A percentile compares a stretch with the other conserved stretches of the same genome.
Evolutionary conservation across 2,329 filamentous ascomycete genomes (phyloP).

Genomic region (Bipolaris sorokiniana): DNA sequence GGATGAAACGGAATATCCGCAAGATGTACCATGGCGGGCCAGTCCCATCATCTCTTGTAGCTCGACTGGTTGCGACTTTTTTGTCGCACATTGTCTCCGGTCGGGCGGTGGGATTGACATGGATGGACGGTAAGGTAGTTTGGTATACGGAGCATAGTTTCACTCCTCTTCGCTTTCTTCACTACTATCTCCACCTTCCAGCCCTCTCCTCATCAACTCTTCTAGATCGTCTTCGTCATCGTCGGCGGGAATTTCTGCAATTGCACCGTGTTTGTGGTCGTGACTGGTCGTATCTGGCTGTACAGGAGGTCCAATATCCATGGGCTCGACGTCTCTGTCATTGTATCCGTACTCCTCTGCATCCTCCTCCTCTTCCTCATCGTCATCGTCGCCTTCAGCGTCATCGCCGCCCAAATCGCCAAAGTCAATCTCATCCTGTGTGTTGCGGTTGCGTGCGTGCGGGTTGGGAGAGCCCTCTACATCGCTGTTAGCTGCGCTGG

Average conservation of each 20-base stretch:
- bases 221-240: slow-evolving; percentile 52
- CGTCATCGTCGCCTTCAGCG: slow-evolving; percentile 36
- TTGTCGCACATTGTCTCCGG: too few relatives aligned
- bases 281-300: slow-evolving; percentile 15
- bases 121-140: neutral
- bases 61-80: neutral
- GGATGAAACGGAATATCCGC: too few relatives aligned
- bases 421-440: slow-evolving; percentile 46
- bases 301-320: slow-evolving; percentile 44
- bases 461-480: slow-evolving; percentile 38
- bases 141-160: neutral
- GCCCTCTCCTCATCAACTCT: slow-evolving; percentile 53
- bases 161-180: slow-evolving; percentile 56
- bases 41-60: too few relatives aligned
- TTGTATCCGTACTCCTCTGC: slow-evolving; percentile 43
- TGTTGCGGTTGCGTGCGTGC: slow-evolving; percentile 17
- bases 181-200: slow-evolving; percentile 46
- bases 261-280: slow-evolving; percentile 20
- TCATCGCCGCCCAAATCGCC: slow-evolving; percentile 37
- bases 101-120: neutral
- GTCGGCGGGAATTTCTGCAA: slow-evolving; percentile 21
- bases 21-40: too few relatives aligned
- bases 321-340: slow-evolving; percentile 41
- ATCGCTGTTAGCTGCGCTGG: slow-evolving; percentile 50
- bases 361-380: slow-evolving; percentile 39